Conservation (phyloP, 1,284 basidiomycete species). For the Phellinidium pouzarii region DNA sequence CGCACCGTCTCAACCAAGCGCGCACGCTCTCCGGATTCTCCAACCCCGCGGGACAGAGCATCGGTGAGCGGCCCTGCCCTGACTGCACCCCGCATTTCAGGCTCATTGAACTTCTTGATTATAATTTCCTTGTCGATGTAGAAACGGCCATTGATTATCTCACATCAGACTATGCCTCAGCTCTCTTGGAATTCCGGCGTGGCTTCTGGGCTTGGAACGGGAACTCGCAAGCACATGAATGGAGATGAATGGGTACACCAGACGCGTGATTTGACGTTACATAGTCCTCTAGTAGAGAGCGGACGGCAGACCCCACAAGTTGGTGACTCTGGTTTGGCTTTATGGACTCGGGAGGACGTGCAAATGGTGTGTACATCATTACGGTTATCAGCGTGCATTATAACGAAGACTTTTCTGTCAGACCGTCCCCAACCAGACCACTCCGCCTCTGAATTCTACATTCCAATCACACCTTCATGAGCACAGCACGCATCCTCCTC, state of each 20-base stretch:
- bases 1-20: conserved; percentile 40
- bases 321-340: no score
- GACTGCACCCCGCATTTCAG: not conserved
- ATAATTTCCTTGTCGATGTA: conserved; percentile 16
- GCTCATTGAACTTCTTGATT: not conserved
- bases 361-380: conserved; percentile 7
- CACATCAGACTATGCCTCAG: not conserved
- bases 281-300: conserved; percentile 8
- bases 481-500: not conserved
- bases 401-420: not conserved
- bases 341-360: conserved; percentile 5
- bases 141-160: conserved; percentile 7
- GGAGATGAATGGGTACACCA: conserved; percentile 17
- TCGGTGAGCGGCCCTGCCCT: conserved; percentile 14
- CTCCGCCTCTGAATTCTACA: not conserved
- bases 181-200: conserved; percentile 1
- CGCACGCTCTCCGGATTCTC: conserved; percentile 44
- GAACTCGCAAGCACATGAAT: not conserved
- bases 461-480: not conserved
- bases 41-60: conserved; percentile 23
- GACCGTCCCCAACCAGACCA: not conserved
- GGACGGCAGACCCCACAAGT: not conserved
- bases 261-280: conserved; percentile 13
- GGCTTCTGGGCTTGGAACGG: not conserved
- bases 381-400: not conserved